A percentile compares a stretch with the other conserved stretches of the same genome.
Evolutionary conservation across 2,329 filamentous ascomycete genomes (phyloP).

Genomic region (Scytalidium sp.): DNA sequence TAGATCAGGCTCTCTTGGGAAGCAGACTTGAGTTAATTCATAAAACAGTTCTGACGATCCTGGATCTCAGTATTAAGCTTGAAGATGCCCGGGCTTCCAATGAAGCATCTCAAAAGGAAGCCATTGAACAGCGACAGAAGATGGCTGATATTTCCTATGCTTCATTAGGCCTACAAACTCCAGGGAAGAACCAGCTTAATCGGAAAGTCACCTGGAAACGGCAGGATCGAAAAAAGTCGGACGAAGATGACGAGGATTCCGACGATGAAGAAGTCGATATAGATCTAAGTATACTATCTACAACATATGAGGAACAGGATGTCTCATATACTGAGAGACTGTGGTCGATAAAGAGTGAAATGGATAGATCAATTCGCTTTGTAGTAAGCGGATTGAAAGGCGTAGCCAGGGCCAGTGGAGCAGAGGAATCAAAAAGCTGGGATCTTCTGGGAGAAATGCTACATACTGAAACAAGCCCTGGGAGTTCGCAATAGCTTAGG

Average conservation of each 20-base stretch:
- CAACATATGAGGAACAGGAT: conserved; percentile 25
- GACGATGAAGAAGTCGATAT: conserved; percentile 35
- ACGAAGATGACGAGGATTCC: conserved; percentile 25
- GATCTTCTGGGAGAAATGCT: conserved; percentile 80
- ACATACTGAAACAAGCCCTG: conserved; percentile 44
- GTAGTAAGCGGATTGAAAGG: conserved; percentile 70
- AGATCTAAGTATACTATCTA: conserved; percentile 34
- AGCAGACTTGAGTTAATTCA: conserved; percentile 67
- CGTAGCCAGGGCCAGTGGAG: conserved; percentile 69
- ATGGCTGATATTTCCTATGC: conserved; percentile 26
- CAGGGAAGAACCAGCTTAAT: conserved; percentile 28
- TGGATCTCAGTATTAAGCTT: conserved; percentile 72
- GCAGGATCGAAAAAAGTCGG: conserved; percentile 9
- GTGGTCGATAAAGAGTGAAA: conserved; percentile 55
- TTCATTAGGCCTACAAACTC: conserved; percentile 25
- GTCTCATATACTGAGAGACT: conserved; percentile 51
- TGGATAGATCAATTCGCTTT: conserved; percentile 66
- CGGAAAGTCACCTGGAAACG: conserved; percentile 1
- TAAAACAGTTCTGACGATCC: conserved; percentile 68
- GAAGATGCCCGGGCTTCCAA: conserved; percentile 53
- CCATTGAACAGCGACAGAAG: conserved; percentile 20
- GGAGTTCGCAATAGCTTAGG: no score
- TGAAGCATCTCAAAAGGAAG: conserved; percentile 14
- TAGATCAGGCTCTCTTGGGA: conserved; percentile 68
- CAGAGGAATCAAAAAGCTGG: conserved; percentile 53